These are phyloP conservation scores for Myochromella boudieri DNA, from an alignment of 768 basidiomycete species.

Conservation along the genomic window DNA sequence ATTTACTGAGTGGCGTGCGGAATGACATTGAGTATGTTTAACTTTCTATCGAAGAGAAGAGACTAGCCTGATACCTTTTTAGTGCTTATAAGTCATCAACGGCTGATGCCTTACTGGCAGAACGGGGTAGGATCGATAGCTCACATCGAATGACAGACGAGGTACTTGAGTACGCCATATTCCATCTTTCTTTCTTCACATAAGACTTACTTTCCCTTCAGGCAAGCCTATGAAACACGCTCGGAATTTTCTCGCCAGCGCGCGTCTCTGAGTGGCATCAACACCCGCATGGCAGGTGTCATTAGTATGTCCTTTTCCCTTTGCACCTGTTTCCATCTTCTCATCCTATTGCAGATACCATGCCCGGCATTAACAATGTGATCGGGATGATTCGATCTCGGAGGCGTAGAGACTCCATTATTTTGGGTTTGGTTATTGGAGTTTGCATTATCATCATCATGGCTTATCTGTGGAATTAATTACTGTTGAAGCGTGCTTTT, in stretches of 20 bases:
- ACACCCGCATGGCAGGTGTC: constrained; percentile 80
- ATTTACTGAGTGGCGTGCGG: constrained; percentile 85
- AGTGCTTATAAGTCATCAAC: constrained; percentile 92
- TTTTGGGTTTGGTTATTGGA: constrained; percentile 88
- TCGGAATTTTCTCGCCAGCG: constrained; percentile 89
- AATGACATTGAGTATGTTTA: constrained; percentile 89
- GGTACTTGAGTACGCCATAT: constrained; percentile 67
- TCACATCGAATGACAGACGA: constrained; percentile 95
- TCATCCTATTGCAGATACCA: constrained; percentile 54
- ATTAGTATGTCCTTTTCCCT: constrained; percentile 55
- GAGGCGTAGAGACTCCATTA: constrained; percentile 84
- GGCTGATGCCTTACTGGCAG: constrained; percentile 83
- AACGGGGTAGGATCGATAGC: constrained; percentile 87
- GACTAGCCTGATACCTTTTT: background rate
- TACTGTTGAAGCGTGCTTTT: background rate
- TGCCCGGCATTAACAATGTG: constrained; percentile 94
- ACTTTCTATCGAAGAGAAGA: background rate
- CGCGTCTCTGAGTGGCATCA: constrained; percentile 71
- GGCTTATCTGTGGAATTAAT: constrained; percentile 44
- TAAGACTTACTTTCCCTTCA: constrained; percentile 28
- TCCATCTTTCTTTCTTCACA: constrained; percentile 3
- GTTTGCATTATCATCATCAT: constrained; percentile 65
- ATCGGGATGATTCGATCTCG: constrained; percentile 92
- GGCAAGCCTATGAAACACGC: constrained; percentile 97
- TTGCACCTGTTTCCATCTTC: constrained; percentile 2